phyloP scores from a whole-genome alignment of 495 filamentous ascomycete genomes.

The Durotheca rogersii region DNA sequence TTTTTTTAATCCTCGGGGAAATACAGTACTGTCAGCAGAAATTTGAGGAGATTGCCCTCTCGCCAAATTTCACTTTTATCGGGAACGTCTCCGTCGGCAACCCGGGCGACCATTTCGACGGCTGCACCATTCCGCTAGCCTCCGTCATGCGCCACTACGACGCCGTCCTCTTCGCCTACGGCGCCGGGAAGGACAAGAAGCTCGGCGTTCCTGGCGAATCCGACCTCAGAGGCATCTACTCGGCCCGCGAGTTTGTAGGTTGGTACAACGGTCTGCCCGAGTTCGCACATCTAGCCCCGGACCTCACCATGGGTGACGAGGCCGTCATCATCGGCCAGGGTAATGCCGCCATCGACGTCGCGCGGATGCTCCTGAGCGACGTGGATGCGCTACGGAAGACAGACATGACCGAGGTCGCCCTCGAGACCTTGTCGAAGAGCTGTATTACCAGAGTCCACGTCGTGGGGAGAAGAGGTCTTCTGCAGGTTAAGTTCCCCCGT shows the following conservation, averaged over 20 bases:
- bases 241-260: conserved; percentile 90
- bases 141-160: conserved; percentile 81
- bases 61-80: conserved; percentile 82
- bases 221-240: conserved; percentile 69
- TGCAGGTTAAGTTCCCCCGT: conserved; percentile 67
- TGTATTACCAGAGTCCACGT: conserved; percentile 77
- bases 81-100: conserved; percentile 84
- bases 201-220: conserved; percentile 83
- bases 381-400: conserved; percentile 73
- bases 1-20: too few species aligned
- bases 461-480: conserved; percentile 80
- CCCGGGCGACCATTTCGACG: conserved; percentile 41
- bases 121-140: conserved; percentile 63
- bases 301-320: conserved; percentile 74
- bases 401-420: conserved; percentile 81
- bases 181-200: conserved; percentile 76
- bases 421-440: conserved; percentile 71
- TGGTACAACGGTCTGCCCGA: conserved; percentile 98
- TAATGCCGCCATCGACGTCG: conserved; percentile 93
- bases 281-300: conserved; percentile 71
- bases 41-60: conserved; percentile 81
- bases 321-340: conserved; percentile 92
- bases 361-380: conserved; percentile 76
- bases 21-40: conserved; percentile 88
- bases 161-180: conserved; percentile 89